Conservation (phyloP, 495 filamentous ascomycete genomes). For the Talaromyces thailandensis region DNA sequence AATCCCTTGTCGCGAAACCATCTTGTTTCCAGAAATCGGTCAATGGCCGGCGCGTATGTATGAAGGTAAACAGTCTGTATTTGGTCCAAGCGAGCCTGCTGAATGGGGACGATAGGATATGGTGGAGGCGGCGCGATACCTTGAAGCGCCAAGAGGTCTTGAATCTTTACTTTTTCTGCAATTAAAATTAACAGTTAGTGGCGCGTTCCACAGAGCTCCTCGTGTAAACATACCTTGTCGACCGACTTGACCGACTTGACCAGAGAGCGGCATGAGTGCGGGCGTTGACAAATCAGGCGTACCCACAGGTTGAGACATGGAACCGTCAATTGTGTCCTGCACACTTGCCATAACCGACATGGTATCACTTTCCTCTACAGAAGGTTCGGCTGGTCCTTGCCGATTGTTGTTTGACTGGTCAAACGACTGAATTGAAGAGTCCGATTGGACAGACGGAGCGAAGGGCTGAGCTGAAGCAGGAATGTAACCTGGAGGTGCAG, state of each 20-base stretch:
- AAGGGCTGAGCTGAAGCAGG: conserved; percentile 55
- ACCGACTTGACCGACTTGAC: conserved; percentile 20
- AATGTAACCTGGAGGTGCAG: conserved; percentile 49
- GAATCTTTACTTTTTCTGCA: conserved; percentile 64
- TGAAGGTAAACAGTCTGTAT: conserved; percentile 65
- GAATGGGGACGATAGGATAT: conserved; percentile 45
- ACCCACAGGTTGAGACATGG: conserved; percentile 21
- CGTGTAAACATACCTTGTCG: conserved; percentile 27
- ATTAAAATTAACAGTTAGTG: neutral
- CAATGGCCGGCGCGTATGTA: conserved; percentile 68
- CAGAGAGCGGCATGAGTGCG: conserved; percentile 11
- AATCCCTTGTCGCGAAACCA: conserved; percentile 61
- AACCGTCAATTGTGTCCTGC: conserved; percentile 24
- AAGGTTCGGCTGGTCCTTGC: conserved; percentile 63
- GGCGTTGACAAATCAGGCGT: conserved; percentile 16
- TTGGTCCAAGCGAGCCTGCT: conserved; percentile 50
- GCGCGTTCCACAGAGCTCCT: neutral
- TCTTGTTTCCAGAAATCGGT: conserved; percentile 72
- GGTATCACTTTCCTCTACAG: conserved; percentile 40
- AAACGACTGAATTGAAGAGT: conserved; percentile 37
- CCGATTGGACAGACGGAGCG: conserved; percentile 35
- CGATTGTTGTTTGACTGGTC: conserved; percentile 48
- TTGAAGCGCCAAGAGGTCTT: conserved; percentile 63
- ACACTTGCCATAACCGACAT: conserved; percentile 22
- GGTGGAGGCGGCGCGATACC: conserved; percentile 52